These are phyloP conservation scores for Primulina huaijiensis DNA, from an alignment of 257 asterid species.

Conservation along the genomic window DNA sequence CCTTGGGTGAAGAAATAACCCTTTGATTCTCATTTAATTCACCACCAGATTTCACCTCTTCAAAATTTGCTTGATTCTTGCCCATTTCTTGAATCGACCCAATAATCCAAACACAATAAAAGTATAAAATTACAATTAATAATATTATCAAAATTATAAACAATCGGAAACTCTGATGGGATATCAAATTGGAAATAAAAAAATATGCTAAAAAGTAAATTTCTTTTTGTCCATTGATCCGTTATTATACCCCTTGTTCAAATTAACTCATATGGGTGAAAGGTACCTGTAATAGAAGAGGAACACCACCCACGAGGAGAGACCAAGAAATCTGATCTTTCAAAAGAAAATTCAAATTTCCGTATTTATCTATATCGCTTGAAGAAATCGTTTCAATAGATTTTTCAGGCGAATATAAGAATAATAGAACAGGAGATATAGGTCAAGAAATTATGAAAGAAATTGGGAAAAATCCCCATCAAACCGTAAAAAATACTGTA, in stretches of 20 bases:
- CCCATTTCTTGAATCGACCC: slow-evolving; percentile 48
- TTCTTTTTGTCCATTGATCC: not conserved
- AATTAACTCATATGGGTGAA: not conserved
- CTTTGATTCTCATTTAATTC: slow-evolving; percentile 38
- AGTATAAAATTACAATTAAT: not conserved
- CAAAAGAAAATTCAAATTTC: not conserved
- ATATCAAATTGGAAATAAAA: not conserved
- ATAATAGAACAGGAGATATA: slow-evolving; percentile 24
- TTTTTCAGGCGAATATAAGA: slow-evolving; percentile 21
- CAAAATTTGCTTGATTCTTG: slow-evolving; percentile 32
- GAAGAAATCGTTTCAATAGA: slow-evolving; percentile 10
- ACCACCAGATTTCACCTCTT: slow-evolving; percentile 17
- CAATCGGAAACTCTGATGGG: not conserved
- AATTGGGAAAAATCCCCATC: not conserved
- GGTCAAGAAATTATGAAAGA: slow-evolving; percentile 19
- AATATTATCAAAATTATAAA: slow-evolving; percentile 3
- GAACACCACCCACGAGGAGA: slow-evolving; percentile 21
- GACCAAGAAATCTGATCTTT: slow-evolving; percentile 9
- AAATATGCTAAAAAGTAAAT: not conserved
- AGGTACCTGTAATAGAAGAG: slow-evolving; percentile 30
- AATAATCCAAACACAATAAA: slow-evolving; percentile 23
- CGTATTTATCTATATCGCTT: not conserved
- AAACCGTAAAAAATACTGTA: slow-evolving; percentile 20
- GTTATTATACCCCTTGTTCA: not conserved
- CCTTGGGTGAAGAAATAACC: slow-evolving; percentile 26